Evolutionary conservation across 192 early-diverging fungal species (phyloP), one percentile per base, ranked within the genome.

Genomic region (Backusella circina): DNA sequence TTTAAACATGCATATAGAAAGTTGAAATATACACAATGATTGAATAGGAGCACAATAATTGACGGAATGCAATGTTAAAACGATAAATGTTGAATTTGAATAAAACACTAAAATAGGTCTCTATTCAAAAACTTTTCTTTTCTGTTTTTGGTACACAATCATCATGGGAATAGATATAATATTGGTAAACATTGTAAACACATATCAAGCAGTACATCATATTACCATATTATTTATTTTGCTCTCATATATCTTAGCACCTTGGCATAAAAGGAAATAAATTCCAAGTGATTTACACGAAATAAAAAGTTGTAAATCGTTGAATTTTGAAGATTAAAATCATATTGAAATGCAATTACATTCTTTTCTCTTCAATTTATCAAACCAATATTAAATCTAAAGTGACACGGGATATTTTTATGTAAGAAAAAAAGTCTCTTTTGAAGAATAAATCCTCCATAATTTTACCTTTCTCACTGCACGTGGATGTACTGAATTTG

Each of bases 151-250:
- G 54, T 9, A 30, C 54, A 61, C 54, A 47, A n/a, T 47, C 44
- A 61, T 61, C 54, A 61, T 61, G 54, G 54, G 54, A 61, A 30
- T 61, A 28, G 54, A 61, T 61, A 23, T 10, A 0, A 28, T 61
- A 61, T 61, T 61, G 54, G 26, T 61, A 61, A 61, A 61, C 54
- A 61, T 61, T 61, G 54, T 61, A 61, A 61, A 61, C 26, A 61
- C 51, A 61, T 61, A 61, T n/a, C n/a, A 28, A 23, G 54, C 28
- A 61, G 23, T 8, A 10, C 26, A 28, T 28, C 54, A 61, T 47
- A 47, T 47, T 47, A 18, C 44, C 18, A 18, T 47, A 18, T n/a
- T 47, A 47, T 47, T 47, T n/a, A n/a, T 15, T 21, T 47, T 28
- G n/a, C 13, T 61, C 23, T 28, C 54, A 61, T 61, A 23, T 28